phyloP scores from a whole-genome alignment of 2,329 filamentous ascomycete species.

The Claviceps maximensis region DNA sequence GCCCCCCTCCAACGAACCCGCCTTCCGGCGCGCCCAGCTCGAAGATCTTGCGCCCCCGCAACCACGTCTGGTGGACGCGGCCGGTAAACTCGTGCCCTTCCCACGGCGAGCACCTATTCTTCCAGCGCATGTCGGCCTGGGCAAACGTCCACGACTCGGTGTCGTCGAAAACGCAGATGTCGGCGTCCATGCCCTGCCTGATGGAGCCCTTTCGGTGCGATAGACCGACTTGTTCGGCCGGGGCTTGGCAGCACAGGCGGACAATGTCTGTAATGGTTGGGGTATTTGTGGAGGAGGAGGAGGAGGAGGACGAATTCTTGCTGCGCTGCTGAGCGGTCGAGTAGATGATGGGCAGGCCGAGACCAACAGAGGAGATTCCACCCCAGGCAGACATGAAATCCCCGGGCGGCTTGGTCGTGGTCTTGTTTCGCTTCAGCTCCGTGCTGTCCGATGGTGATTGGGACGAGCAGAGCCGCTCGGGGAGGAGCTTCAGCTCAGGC shows the following conservation, averaged over 20 bases:
- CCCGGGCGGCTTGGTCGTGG: slow-evolving; percentile 30
- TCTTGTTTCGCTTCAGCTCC: no score
- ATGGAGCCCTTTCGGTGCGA: slow-evolving; percentile 67
- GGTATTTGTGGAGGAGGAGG: slow-evolving; percentile 20
- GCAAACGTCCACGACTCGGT: slow-evolving; percentile 61
- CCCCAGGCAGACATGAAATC: slow-evolving; percentile 97
- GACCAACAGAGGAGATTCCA: slow-evolving; percentile 84
- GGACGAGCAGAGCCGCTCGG: slow-evolving; percentile 40
- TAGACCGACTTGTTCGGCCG: slow-evolving; percentile 77
- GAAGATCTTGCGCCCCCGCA: slow-evolving; percentile 66
- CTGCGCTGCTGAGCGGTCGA: slow-evolving; percentile 56
- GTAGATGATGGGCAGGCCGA: slow-evolving; percentile 84
- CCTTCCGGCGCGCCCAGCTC: slow-evolving; percentile 41
- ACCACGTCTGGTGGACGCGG: slow-evolving; percentile 73
- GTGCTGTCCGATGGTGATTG: no score
- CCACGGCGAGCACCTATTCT: slow-evolving; percentile 86
- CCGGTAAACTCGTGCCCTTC: slow-evolving; percentile 68
- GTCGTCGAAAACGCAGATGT: slow-evolving; percentile 86
- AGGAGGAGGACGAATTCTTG: slow-evolving; percentile 14
- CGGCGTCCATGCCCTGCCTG: slow-evolving; percentile 67
- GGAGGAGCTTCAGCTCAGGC: slow-evolving; percentile 81
- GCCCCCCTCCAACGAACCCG: slow-evolving; percentile 36
- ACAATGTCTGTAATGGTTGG: slow-evolving; percentile 64
- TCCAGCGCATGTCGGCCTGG: slow-evolving; percentile 76
- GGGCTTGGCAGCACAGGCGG: slow-evolving; percentile 73